Base-by-base conservation (phyloP, 2,329 filamentous ascomycete genomes). In the Aspergillus sp. region DNA sequence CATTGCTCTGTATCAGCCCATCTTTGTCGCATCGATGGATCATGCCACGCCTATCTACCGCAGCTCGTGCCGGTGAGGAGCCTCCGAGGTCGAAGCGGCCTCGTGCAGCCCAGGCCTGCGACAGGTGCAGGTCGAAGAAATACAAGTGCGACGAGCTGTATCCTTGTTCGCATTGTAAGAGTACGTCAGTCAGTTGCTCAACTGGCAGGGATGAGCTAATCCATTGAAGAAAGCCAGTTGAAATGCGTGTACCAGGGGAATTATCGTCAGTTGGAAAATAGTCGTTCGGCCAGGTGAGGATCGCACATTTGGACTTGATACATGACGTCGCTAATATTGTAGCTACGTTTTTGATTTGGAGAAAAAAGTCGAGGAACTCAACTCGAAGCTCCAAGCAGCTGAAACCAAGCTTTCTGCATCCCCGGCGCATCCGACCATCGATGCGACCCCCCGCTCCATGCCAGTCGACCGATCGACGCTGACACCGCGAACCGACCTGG, bases 121-220 rank as follows among this genome's bases (percentile, higher is more conserved):
- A 82, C 63, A 70, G 78, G 31, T 83, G 81, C 68, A 73, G 81
- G 55, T 63, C 72, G 51, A 82, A 82, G 70, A 83, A 83, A 70
- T 81, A 83, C 69, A 81, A 80, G 64, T 83, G 81, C 66, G 79
- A 82, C 64, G 81, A 82, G 64, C 69, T 71, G 30, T 78, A 76
- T 61, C 80, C 80, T 28, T 82, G 80, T 66, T 73, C 73, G 9
- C 78, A 80, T 59, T 82, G 80, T 68, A 77, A 74, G 65, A 79
- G 79, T 81, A 68, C 63, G 76, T 67, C 43, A 2, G 2, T 4
- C 5, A 11, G 13, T 41, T 41, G 1, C 46, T 13, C 22, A 4
- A 19, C 11, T 9, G 31, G 22, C n/a, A 22, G 38, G 5, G 9
- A 7, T n/a, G 7, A 25, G 28, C n/a, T 55, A 48, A 34, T 52